Percentiles rank a stretch among this genome's conserved stretches.
Conservation (phyloP, 208 protist species). For the Naegleria fowleri region DNA sequence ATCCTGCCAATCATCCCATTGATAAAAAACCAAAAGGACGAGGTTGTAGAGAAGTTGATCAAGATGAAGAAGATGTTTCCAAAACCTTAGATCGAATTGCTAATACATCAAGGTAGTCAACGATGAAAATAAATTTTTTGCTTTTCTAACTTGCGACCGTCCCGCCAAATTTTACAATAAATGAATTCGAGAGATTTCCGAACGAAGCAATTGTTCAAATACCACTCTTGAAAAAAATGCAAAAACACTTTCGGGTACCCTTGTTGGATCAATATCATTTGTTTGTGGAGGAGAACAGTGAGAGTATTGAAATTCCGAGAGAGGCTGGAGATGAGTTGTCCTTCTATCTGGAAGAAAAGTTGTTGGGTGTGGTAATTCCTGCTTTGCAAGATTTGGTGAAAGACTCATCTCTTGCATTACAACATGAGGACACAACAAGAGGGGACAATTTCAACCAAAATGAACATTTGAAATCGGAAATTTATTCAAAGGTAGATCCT, state of each 20-base stretch:
- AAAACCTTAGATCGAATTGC: no score
- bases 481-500: neutral
- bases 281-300: neutral
- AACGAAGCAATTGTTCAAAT: no score
- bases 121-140: no score
- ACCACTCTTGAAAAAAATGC: neutral
- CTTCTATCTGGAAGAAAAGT: conserved; percentile 17
- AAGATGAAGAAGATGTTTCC: no score
- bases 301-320: neutral
- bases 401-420: neutral
- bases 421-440: neutral
- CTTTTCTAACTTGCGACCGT: no score
- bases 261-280: neutral
- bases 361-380: neutral
- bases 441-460: neutral
- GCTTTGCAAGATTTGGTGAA: neutral
- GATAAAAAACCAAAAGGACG: neutral
- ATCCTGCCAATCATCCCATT: neutral
- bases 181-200: no score
- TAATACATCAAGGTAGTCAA: no score
- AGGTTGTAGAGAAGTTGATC: neutral
- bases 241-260: neutral
- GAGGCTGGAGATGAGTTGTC: neutral
- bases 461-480: neutral
- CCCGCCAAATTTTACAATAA: no score